phyloP scores from a whole-genome alignment of 208 protist species.

The Trypanosoma theileri region DNA sequence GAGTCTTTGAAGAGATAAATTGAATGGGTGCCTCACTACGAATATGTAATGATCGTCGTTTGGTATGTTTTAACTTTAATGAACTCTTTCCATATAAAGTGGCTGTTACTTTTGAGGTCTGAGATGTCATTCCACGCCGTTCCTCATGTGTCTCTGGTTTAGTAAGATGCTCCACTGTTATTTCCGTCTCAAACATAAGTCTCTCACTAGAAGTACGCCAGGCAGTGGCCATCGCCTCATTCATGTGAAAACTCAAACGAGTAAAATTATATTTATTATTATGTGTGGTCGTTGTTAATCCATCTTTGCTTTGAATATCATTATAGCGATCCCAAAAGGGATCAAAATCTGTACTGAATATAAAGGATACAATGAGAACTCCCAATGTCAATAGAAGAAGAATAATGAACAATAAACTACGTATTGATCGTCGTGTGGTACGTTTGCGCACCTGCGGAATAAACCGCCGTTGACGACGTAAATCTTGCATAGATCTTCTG shows the following conservation, averaged over 20 bases:
- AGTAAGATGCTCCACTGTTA: constrained; percentile 12
- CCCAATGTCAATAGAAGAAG: no score
- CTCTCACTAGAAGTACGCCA: constrained; percentile 18
- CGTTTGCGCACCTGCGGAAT: neutral
- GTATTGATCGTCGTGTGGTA: neutral
- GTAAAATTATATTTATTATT: constrained; percentile 4
- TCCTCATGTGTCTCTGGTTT: neutral
- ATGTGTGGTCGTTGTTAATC: neutral
- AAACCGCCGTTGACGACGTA: neutral
- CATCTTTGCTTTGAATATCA: no score
- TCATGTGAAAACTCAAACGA: constrained; percentile 25
- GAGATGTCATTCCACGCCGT: neutral
- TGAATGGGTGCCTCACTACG: constrained; percentile 4
- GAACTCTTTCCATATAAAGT: constrained; percentile 38
- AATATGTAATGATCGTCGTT: constrained; percentile 30
- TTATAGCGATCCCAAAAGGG: no score
- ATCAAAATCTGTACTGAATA: no score
- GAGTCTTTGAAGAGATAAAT: neutral
- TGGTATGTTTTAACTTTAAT: constrained; percentile 27
- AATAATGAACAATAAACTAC: neutral
- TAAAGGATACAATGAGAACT: no score
- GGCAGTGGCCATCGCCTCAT: constrained; percentile 9
- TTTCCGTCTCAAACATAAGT: constrained; percentile 10
- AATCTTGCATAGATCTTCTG: neutral
- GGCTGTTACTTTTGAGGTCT: constrained; percentile 1